Percentiles rank a stretch among this genome's conserved stretches.
Evolutionary conservation across 768 basidiomycete genomes (phyloP).

Genomic region (Tubosaeta brunneosetosa): DNA sequence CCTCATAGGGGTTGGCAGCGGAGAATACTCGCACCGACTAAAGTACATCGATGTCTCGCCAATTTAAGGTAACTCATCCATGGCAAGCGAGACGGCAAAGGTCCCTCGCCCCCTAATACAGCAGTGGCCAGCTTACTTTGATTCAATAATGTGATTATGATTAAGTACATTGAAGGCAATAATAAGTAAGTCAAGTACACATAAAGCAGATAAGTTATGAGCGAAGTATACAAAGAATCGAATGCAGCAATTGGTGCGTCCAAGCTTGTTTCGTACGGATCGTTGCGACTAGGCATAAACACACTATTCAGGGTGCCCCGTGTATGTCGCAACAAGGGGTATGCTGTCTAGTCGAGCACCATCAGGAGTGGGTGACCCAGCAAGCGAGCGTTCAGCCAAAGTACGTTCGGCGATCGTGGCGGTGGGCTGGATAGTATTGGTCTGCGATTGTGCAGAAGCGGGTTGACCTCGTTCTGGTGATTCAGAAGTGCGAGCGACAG

Average conservation of each 20-base stretch:
- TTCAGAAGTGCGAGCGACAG: conserved; percentile 26
- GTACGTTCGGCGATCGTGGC: conserved; percentile 40
- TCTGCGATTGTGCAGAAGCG: conserved; percentile 31
- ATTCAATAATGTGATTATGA: neutral
- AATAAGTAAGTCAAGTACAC: conserved; percentile 10
- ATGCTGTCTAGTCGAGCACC: conserved; percentile 37
- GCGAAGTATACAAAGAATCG: conserved; percentile 7
- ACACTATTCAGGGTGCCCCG: conserved; percentile 12
- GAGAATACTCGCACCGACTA: too few relatives aligned
- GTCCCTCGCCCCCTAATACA: neutral
- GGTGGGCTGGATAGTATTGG: conserved; percentile 40
- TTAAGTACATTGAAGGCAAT: neutral
- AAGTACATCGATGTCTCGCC: too few relatives aligned
- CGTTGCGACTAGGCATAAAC: neutral
- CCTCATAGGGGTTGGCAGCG: too few relatives aligned
- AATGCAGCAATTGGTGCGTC: conserved; percentile 1
- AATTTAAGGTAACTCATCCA: too few relatives aligned
- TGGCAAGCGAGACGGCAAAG: too few relatives aligned
- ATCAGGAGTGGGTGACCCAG: conserved; percentile 37
- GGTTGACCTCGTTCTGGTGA: conserved; percentile 27
- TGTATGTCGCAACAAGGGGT: conserved; percentile 31
- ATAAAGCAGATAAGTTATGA: conserved; percentile 5
- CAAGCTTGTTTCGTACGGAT: conserved; percentile 1
- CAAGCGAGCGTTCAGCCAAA: conserved; percentile 37
- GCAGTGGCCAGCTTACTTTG: neutral